Conservation (phyloP, 2,329 filamentous ascomycete species). For the Aureobasidium subglaciale region DNA sequence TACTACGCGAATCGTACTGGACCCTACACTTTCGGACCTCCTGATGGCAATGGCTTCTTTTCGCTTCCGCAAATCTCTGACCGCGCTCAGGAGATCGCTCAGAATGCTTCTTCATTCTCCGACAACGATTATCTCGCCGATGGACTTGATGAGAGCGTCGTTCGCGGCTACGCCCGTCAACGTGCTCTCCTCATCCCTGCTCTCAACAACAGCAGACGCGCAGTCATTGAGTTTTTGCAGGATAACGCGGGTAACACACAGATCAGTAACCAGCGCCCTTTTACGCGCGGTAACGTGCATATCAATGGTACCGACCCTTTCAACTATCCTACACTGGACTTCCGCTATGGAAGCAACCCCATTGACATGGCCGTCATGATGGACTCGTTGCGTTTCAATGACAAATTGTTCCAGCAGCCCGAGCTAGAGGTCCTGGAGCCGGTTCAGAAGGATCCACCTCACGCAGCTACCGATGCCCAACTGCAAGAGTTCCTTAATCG, state of each 20-base stretch:
- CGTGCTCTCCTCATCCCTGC: slow-evolving; percentile 23
- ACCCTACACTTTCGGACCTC: slow-evolving; percentile 23
- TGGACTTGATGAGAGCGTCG: slow-evolving; percentile 19
- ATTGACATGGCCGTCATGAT: slow-evolving; percentile 25
- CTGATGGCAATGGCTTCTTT: slow-evolving; percentile 23
- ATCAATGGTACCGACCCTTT: slow-evolving; percentile 20
- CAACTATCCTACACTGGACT: slow-evolving; percentile 22
- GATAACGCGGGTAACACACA: slow-evolving; percentile 27
- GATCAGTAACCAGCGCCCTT: slow-evolving; percentile 26
- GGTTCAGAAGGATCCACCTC: slow-evolving; percentile 22
- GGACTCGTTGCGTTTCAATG: slow-evolving; percentile 24
- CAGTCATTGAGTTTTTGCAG: slow-evolving; percentile 27
- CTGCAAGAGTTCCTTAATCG: slow-evolving; percentile 25
- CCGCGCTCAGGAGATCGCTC: slow-evolving; percentile 13
- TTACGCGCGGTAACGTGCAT: slow-evolving; percentile 24
- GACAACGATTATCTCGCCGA: slow-evolving; percentile 20
- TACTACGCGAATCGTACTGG: slow-evolving; percentile 21
- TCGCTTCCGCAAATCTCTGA: slow-evolving; percentile 22
- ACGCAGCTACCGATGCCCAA: slow-evolving; percentile 24
- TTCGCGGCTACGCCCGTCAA: slow-evolving; percentile 23
- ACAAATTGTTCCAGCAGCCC: slow-evolving; percentile 22
- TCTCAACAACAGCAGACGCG: slow-evolving; percentile 21
- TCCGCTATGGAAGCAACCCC: slow-evolving; percentile 26
- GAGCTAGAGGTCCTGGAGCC: slow-evolving; percentile 23
- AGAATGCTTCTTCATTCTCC: slow-evolving; percentile 17